Conservation (phyloP, 2,329 filamentous ascomycete genomes). For the Ophiostoma quercus region DNA sequence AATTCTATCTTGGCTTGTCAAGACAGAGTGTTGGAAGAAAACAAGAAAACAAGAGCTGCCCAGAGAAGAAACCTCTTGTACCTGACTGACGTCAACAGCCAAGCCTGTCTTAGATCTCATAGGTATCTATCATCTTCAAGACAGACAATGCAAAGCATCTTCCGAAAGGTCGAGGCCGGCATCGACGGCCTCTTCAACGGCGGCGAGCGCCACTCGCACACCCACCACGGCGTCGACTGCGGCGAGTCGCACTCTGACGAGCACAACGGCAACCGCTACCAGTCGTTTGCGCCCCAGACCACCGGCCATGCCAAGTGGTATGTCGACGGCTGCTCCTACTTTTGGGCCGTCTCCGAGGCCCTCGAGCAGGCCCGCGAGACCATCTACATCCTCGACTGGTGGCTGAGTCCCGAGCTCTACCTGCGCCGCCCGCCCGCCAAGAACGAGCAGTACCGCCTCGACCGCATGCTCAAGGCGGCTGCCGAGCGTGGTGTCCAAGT, state of each 20-base stretch:
- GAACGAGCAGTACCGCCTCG: constrained; percentile 78
- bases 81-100: neutral
- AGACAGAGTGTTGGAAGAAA: too few species aligned
- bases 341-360: constrained; percentile 77
- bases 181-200: constrained; percentile 38
- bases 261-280: constrained; percentile 49
- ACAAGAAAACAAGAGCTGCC: too few species aligned
- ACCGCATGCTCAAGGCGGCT: constrained; percentile 74
- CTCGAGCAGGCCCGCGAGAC: constrained; percentile 65
- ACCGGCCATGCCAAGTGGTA: constrained; percentile 80
- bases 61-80: neutral
- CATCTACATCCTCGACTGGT: constrained; percentile 87
- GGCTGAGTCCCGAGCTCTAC: constrained; percentile 84
- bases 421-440: constrained; percentile 73
- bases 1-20: neutral
- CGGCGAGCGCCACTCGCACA: constrained; percentile 43
- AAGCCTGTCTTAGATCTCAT: neutral
- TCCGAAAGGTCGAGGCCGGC: constrained; percentile 42
- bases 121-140: neutral
- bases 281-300: constrained; percentile 68
- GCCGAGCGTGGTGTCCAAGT: constrained; percentile 79
- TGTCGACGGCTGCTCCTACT: constrained; percentile 77
- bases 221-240: constrained; percentile 41
- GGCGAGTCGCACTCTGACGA: constrained; percentile 40
- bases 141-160: constrained; percentile 38